A percentile compares a stretch with the other conserved stretches of the same genome.
Conservation (phyloP, 2,329 filamentous ascomycete genomes). For the Hypoxylon sp. region DNA sequence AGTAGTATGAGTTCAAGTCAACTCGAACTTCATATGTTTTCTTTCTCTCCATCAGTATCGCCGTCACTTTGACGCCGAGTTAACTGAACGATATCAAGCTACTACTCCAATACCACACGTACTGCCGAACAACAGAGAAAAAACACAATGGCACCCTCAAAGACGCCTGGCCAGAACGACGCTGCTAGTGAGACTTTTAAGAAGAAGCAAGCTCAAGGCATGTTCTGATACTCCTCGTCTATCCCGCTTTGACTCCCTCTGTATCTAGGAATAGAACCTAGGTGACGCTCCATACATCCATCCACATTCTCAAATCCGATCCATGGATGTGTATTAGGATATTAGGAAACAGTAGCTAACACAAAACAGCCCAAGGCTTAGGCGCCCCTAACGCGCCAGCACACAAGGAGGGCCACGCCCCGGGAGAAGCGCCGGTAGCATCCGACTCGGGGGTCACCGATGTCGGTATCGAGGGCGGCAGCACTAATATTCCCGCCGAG, state of each 20-base stretch:
- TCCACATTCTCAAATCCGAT: too few species aligned
- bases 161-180: slow-evolving; percentile 49
- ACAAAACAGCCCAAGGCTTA: slow-evolving; percentile 47
- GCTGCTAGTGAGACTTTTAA: slow-evolving; percentile 50
- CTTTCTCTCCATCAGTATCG: too few species aligned
- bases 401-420: slow-evolving; percentile 48
- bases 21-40: background rate
- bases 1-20: background rate
- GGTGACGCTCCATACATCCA: too few species aligned
- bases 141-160: slow-evolving; percentile 44
- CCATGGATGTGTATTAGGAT: too few species aligned
- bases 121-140: background rate
- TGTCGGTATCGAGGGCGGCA: slow-evolving; percentile 45
- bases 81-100: background rate
- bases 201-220: slow-evolving; percentile 49
- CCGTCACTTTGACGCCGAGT: background rate
- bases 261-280: background rate
- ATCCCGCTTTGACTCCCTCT: background rate
- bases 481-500: slow-evolving; percentile 48
- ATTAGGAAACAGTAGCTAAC: slow-evolving; percentile 7
- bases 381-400: slow-evolving; percentile 48
- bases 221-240: background rate
- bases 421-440: slow-evolving; percentile 48
- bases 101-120: background rate
- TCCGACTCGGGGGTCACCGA: slow-evolving; percentile 47